Conservation (phyloP, 192 early-diverging fungal genomes). For the Podila epicladia region DNA sequence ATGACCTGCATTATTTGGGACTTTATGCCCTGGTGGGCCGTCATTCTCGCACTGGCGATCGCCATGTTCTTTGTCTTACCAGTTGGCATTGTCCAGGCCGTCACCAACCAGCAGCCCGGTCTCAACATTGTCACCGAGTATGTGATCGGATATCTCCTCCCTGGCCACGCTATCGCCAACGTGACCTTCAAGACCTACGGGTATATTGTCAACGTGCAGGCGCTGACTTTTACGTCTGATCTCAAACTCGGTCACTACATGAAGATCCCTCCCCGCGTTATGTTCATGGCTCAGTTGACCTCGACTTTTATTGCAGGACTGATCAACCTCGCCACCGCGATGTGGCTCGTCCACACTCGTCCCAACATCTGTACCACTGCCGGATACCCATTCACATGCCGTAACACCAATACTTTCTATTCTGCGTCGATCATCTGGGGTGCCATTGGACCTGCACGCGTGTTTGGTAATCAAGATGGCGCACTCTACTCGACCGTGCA, state of each 20-base stretch:
- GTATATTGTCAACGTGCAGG: constrained; percentile 78
- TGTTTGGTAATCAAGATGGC: constrained; percentile 56
- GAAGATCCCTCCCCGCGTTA: constrained; percentile 68
- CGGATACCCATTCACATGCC: constrained; percentile 56
- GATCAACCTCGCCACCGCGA: constrained; percentile 55
- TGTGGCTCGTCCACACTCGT: constrained; percentile 49
- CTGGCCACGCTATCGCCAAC: constrained; percentile 81
- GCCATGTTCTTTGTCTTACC: constrained; percentile 75
- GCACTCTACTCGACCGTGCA: constrained; percentile 2
- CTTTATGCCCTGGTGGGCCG: constrained; percentile 80
- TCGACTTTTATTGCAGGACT: constrained; percentile 65
- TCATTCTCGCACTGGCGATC: constrained; percentile 63
- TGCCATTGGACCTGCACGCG: constrained; percentile 67
- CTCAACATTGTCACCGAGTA: constrained; percentile 82
- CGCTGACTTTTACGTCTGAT: constrained; percentile 71
- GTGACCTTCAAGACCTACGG: constrained; percentile 87
- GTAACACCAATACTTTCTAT: constrained; percentile 61
- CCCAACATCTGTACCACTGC: constrained; percentile 44
- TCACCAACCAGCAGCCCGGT: constrained; percentile 64
- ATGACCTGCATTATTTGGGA: constrained; percentile 55
- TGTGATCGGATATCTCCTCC: constrained; percentile 78
- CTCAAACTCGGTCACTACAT: constrained; percentile 80
- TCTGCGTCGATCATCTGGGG: constrained; percentile 77
- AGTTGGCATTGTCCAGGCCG: constrained; percentile 80
- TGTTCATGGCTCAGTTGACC: constrained; percentile 65